Evolutionary conservation across 257 asterid genomes (phyloP).

Genomic region (Marsdenia floribunda): DNA sequence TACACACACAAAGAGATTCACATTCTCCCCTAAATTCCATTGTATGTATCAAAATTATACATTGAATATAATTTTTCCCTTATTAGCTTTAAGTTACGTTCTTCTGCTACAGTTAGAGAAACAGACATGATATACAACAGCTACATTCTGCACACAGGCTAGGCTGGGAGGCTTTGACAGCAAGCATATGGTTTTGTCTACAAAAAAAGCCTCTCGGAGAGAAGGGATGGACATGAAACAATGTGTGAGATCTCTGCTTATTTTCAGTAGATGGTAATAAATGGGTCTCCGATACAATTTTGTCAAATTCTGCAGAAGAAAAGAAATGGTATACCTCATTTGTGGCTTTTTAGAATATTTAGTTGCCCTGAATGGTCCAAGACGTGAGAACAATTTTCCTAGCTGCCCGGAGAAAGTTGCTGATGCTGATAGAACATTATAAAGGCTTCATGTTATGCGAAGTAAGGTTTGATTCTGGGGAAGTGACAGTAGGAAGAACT

Average conservation of each 20-base stretch:
- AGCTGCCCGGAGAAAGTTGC: constrained; percentile 22
- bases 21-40: neutral
- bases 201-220: neutral
- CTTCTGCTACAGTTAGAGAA: neutral
- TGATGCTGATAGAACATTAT: constrained; percentile 16
- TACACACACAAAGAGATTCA: neutral
- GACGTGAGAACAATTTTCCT: constrained; percentile 14
- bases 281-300: neutral
- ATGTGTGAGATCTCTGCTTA: neutral
- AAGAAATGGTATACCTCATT: neutral
- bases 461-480: constrained; percentile 34
- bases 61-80: neutral
- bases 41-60: neutral
- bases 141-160: neutral
- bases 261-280: neutral
- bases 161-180: neutral
- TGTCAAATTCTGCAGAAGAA: neutral
- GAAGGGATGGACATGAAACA: neutral
- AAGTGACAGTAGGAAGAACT: constrained; percentile 31
- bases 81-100: neutral
- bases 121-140: neutral
- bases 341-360: neutral
- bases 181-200: neutral
- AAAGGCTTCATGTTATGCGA: constrained; percentile 28
- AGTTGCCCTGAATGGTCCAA: neutral